phyloP scores from a whole-genome alignment of 768 basidiomycete species.

The Auriculariales sp. region DNA sequence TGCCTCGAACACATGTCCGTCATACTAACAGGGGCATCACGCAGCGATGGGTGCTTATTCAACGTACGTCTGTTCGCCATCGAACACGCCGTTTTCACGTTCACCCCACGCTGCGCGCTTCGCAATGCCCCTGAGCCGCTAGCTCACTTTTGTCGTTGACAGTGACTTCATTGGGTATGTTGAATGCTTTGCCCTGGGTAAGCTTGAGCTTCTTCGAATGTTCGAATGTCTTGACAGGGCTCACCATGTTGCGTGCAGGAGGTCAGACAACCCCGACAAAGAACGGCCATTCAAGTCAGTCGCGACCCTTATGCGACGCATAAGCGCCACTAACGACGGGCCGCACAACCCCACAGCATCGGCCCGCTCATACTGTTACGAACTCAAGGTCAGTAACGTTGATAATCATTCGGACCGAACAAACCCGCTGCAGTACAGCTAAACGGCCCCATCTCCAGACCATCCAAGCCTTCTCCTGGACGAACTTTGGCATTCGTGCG shows the following conservation, averaged over 20 bases:
- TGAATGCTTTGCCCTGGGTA: constrained; percentile 41
- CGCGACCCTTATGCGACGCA: not conserved
- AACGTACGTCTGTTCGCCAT: constrained; percentile 28
- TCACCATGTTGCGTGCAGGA: not conserved
- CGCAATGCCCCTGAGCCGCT: no score
- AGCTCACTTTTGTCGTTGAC: not conserved
- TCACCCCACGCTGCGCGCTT: not conserved
- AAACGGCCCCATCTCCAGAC: no score
- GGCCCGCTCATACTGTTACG: constrained; percentile 46
- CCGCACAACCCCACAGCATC: constrained; percentile 28
- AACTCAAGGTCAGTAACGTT: constrained; percentile 73
- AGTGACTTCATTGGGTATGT: constrained; percentile 57
- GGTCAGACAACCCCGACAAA: constrained; percentile 31
- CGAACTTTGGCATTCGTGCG: constrained; percentile 41
- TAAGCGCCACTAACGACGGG: not conserved
- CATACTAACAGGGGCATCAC: not conserved
- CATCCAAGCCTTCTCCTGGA: constrained; percentile 71
- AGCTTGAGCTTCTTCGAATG: constrained; percentile 7
- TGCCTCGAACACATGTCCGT: constrained; percentile 3
- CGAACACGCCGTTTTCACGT: not conserved
- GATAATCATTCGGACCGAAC: no score
- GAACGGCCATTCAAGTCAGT: constrained; percentile 36
- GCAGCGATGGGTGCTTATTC: constrained; percentile 67
- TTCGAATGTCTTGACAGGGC: not conserved
- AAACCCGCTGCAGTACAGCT: no score